Evolutionary conservation across 306 rosid species (phyloP).

Genomic region (Dryas octopetala): DNA sequence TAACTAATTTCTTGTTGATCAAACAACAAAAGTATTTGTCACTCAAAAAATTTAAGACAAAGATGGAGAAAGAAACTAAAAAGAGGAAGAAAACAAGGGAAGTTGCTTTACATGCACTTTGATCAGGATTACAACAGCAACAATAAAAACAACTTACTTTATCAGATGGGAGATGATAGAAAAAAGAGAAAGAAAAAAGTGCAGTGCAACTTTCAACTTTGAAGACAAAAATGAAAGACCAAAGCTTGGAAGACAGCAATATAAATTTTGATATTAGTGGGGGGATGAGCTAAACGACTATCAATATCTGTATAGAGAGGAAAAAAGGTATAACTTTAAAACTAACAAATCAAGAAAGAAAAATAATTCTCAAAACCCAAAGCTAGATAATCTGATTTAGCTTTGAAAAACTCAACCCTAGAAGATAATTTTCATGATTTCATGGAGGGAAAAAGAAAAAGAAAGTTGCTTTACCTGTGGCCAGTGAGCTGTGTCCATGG

Average conservation of each 20-base stretch:
- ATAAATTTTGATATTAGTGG: constrained; percentile 42
- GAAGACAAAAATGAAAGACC: constrained; percentile 45
- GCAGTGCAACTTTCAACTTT: constrained; percentile 40
- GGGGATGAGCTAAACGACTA: constrained; percentile 43
- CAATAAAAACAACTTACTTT: constrained; percentile 48
- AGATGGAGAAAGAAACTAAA: constrained; percentile 27
- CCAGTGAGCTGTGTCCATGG: constrained; percentile 98
- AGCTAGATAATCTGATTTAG: constrained; percentile 8
- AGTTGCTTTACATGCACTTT: constrained; percentile 23
- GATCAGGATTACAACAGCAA: constrained; percentile 46
- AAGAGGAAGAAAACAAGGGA: constrained; percentile 39
- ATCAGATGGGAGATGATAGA: constrained; percentile 32
- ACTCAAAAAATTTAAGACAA: constrained; percentile 6
- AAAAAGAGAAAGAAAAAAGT: constrained; percentile 41
- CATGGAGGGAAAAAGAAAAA: constrained; percentile 37
- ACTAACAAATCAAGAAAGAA: constrained; percentile 37
- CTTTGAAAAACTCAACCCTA: constrained; percentile 37
- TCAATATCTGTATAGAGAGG: constrained; percentile 18
- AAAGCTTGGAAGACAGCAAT: constrained; percentile 28
- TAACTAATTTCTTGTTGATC: constrained; percentile 21
- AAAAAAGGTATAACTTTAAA: constrained; percentile 31
- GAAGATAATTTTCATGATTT: constrained; percentile 44
- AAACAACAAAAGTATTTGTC: constrained; percentile 5
- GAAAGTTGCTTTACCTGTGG: constrained; percentile 77
- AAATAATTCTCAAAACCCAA: constrained; percentile 20